Percentiles rank a stretch among this genome's conserved stretches.
Evolutionary conservation across 441 rosid genomes (phyloP).

Genomic region (Euphorbia schlechtendalii): DNA sequence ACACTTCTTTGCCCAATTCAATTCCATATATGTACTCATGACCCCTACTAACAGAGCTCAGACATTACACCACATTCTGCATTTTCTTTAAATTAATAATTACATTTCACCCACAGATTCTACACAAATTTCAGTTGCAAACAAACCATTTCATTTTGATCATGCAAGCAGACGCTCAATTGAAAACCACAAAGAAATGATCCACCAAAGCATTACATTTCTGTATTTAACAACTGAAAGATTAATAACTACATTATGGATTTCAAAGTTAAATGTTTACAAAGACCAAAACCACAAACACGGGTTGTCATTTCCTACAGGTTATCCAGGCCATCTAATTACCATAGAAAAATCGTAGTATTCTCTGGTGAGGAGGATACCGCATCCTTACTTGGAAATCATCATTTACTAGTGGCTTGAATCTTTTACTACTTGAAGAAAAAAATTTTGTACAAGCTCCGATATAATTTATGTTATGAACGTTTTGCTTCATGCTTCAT

Average conservation of each 20-base stretch:
- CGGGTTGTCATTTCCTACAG: background rate
- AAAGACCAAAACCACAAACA: background rate
- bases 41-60: background rate
- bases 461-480: background rate
- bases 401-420: background rate
- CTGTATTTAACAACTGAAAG: background rate
- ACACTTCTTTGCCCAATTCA: background rate
- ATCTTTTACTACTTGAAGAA: background rate
- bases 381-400: background rate
- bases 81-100: too few relatives aligned
- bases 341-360: background rate
- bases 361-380: background rate
- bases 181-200: background rate
- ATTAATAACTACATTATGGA: background rate
- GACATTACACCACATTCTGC: background rate
- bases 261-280: background rate
- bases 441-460: background rate
- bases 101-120: background rate
- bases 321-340: background rate
- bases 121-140: background rate
- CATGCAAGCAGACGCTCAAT: background rate
- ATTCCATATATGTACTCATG: background rate
- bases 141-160: background rate
- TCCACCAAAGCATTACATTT: background rate
- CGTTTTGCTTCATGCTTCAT: background rate